phyloP scores from a whole-genome alignment of 164 flowering plant genomes.

The Magnolia sinica region DNA sequence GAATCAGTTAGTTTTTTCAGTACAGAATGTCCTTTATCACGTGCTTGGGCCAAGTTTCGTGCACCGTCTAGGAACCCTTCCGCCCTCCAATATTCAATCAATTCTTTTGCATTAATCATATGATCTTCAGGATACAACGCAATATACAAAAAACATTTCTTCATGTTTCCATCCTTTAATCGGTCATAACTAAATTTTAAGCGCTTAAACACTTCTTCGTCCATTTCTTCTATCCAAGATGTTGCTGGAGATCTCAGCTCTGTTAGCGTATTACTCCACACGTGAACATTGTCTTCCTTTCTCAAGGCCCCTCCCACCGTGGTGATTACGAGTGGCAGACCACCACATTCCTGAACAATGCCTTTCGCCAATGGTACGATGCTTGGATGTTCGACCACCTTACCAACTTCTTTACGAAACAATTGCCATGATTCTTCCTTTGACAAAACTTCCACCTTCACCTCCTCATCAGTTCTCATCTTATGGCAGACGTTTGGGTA shows the following conservation, averaged over 20 bases:
- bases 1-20: background rate
- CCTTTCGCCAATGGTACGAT: background rate
- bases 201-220: slow-evolving; percentile 3
- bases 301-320: background rate
- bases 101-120: background rate
- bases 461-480: slow-evolving; percentile 3
- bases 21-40: background rate
- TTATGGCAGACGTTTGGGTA: background rate
- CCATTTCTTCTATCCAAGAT: background rate
- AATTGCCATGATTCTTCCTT: background rate
- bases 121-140: slow-evolving; percentile 2
- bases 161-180: background rate
- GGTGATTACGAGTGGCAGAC: slow-evolving; percentile 1
- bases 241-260: background rate
- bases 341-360: background rate
- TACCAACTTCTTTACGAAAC: slow-evolving; percentile 1
- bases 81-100: background rate
- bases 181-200: slow-evolving; percentile 5
- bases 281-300: background rate
- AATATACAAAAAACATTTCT: slow-evolving; percentile 4
- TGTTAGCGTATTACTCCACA: slow-evolving; percentile 2
- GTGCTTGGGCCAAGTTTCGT: background rate
- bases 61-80: background rate
- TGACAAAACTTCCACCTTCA: background rate
- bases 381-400: background rate